These are phyloP conservation scores for Trichoderma koningiopsis DNA, from an alignment of 2,329 filamentous ascomycete species.

Conservation along the genomic window DNA sequence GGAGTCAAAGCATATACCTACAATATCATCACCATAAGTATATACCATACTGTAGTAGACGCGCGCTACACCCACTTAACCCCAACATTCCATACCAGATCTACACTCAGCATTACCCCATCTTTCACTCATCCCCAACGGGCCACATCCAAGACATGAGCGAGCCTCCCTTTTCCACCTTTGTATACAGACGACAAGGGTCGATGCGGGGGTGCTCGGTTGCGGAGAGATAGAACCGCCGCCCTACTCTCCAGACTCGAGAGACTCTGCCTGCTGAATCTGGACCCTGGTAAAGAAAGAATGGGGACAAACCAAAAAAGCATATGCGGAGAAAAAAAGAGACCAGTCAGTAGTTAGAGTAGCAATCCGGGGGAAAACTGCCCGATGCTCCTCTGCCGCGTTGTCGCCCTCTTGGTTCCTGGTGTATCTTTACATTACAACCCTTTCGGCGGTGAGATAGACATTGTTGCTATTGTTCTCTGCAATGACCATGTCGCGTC, in stretches of 20 bases:
- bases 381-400: not conserved
- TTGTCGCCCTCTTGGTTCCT: not conserved
- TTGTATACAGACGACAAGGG: not conserved
- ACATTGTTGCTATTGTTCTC: not conserved
- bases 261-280: not conserved
- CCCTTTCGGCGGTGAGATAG: not conserved
- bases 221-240: slow-evolving; percentile 5
- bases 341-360: not conserved
- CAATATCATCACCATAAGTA: not conserved
- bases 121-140: not conserved
- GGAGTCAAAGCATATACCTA: not conserved
- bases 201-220: slow-evolving; percentile 13
- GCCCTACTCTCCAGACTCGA: not conserved
- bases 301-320: not conserved
- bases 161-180: not conserved
- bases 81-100: not conserved
- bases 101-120: not conserved
- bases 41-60: not conserved
- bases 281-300: not conserved
- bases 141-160: not conserved
- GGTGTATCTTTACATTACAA: not conserved
- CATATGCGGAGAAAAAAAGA: not conserved
- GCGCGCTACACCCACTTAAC: not conserved
- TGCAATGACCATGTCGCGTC: slow-evolving; percentile 25
- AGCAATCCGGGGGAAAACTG: not conserved